These are phyloP conservation scores for Mallotus nudiflorus DNA, from an alignment of 345 rosid genomes.

Conservation along the genomic window DNA sequence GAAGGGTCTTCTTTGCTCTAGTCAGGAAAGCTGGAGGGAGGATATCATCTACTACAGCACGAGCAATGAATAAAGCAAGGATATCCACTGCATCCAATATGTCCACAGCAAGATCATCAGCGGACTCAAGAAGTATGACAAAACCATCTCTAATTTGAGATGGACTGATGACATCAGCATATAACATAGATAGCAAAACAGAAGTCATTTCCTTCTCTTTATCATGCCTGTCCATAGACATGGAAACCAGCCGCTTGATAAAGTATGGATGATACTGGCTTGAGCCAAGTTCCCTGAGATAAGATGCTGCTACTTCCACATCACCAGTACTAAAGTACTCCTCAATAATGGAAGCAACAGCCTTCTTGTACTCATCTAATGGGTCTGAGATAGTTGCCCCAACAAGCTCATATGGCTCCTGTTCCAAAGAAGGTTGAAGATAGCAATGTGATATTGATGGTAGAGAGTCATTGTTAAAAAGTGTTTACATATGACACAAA, in stretches of 20 bases:
- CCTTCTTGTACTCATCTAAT: slow-evolving; percentile 86
- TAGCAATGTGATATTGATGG: slow-evolving; percentile 3
- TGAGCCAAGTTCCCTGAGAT: slow-evolving; percentile 92
- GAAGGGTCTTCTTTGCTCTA: slow-evolving; percentile 75
- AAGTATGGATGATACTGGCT: slow-evolving; percentile 88
- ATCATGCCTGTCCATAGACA: slow-evolving; percentile 98
- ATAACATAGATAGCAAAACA: slow-evolving; percentile 81
- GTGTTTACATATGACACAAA: neutral
- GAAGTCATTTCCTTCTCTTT: slow-evolving; percentile 99
- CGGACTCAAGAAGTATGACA: slow-evolving; percentile 93
- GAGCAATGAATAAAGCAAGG: slow-evolving; percentile 88
- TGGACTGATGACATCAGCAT: slow-evolving; percentile 91
- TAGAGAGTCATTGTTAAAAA: neutral
- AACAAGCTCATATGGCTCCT: slow-evolving; percentile 90
- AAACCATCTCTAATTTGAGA: slow-evolving; percentile 90
- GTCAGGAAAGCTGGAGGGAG: slow-evolving; percentile 88
- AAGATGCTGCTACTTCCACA: slow-evolving; percentile 89
- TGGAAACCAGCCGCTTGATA: slow-evolving; percentile 87
- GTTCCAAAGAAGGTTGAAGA: slow-evolving; percentile 19
- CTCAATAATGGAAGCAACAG: slow-evolving; percentile 78
- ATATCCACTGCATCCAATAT: slow-evolving; percentile 85
- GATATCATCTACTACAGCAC: slow-evolving; percentile 96
- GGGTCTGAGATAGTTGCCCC: slow-evolving; percentile 87
- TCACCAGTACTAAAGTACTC: slow-evolving; percentile 93
- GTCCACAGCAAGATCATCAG: slow-evolving; percentile 93